Conservation (phyloP, 805 yeast genomes). For the Pichia rugopelliculosa region DNA sequence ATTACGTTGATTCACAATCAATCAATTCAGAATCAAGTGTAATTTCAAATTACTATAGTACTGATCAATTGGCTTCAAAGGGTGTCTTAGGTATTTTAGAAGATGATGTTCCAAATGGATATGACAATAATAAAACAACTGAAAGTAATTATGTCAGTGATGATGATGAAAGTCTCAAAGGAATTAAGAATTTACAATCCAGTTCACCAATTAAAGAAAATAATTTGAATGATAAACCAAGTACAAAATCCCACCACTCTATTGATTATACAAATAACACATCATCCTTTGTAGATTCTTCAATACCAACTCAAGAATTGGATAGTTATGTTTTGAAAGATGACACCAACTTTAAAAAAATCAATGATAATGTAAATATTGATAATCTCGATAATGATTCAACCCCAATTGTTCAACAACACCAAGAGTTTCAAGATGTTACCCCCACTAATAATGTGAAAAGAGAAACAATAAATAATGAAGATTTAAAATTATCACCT, state of each 20-base stretch:
- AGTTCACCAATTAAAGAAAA: background rate
- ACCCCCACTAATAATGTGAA: conserved; percentile 15
- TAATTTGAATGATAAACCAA: background rate
- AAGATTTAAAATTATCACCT: conserved; percentile 1
- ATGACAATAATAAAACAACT: background rate
- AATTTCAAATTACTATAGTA: background rate
- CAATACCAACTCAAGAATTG: conserved; percentile 7
- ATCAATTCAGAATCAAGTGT: background rate
- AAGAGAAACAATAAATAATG: background rate
- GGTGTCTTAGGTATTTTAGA: conserved; percentile 5
- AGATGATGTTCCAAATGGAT: background rate
- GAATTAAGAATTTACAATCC: background rate
- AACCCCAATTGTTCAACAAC: conserved; percentile 9
- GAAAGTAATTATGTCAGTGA: background rate
- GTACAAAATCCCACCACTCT: background rate
- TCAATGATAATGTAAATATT: background rate
- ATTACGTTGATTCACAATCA: background rate
- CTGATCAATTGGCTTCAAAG: background rate
- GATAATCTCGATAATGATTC: background rate
- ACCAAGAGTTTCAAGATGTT: conserved; percentile 9
- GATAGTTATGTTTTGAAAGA: background rate
- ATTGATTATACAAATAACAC: conserved; percentile 2
- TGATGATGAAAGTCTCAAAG: background rate
- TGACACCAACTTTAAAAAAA: background rate
- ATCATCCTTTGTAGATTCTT: conserved; percentile 4